Base-by-base conservation (phyloP, 768 basidiomycete species). In the Trametes coccinea region DNA sequence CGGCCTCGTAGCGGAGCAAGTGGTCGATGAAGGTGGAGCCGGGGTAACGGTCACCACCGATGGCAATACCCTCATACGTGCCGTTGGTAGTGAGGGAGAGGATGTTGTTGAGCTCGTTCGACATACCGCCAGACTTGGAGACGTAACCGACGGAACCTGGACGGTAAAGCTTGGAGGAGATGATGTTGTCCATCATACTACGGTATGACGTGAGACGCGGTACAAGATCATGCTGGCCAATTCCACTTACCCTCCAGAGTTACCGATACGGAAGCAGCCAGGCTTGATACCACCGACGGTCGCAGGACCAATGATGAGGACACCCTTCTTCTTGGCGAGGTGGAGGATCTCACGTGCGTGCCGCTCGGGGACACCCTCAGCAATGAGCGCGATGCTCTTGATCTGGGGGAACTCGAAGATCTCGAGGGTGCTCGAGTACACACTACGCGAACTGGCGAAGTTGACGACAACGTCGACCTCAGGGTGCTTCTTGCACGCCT, bases 121-220 rank as follows among this genome's bases (percentile, higher is more conserved):
- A 98, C 96, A 99, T 99, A 76, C 96, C 96, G 68, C 96, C 96
- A 7, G 95, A 98, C 81, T 99, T 99, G 76, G 94, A 97, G 73
- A 99, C 96, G 77, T 98, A 99, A 71, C 95, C 96, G 69, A 99
- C 92, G 11, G 95, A 94, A 59, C 96, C 96, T 30, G 95, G 81
- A 71, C 95, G 94, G 85, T 98, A 99, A 64, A 99, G 90, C 82
- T 98, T 99, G 64, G 94, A 96, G 6, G 95, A 81, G 72, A 98
- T 97, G 79, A 98, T 95, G 83, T 98, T 99, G 82, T 99, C 96
- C 95, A 98, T 97, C 96, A 98, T 98, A 72, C 93, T 89, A 62
- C 5, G 57, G 16, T 6, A 13, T 1, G 3, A 13, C 3, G 40
- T 66, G 11, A 60, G 58, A 49, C 8, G 27, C 30, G 27, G 56